Evolutionary conservation across 148 eudicot species (phyloP).

Genomic region (Fagopyrum esculentum): DNA sequence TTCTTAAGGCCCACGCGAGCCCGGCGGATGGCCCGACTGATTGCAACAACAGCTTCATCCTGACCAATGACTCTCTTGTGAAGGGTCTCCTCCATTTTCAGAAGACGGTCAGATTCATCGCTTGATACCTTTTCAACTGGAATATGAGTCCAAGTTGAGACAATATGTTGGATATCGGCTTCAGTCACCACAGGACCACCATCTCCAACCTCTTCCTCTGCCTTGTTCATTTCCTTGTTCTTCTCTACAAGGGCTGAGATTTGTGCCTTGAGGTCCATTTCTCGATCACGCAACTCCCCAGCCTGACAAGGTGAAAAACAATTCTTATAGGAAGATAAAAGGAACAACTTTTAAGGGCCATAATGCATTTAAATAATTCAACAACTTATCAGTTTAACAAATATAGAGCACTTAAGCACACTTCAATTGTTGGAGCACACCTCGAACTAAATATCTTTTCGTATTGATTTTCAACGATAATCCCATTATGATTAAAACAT

Average conservation of each 20-base stretch:
- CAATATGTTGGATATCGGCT: conserved; percentile 16
- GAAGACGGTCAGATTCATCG: conserved; percentile 22
- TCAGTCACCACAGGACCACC: conserved; percentile 19
- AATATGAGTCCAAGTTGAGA: conserved; percentile 21
- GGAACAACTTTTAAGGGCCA: no score
- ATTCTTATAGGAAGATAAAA: neutral
- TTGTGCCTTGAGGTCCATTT: conserved; percentile 38
- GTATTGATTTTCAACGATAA: no score
- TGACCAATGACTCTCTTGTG: conserved; percentile 21
- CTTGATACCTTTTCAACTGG: conserved; percentile 21
- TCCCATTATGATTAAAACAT: no score
- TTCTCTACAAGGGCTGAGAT: conserved; percentile 30
- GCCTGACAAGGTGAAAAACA: conserved; percentile 20
- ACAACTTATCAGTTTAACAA: no score
- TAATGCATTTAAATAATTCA: no score
- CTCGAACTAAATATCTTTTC: no score
- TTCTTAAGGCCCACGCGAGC: conserved; percentile 26
- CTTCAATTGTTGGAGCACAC: no score
- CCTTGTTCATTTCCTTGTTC: conserved; percentile 50
- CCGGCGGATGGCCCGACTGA: conserved; percentile 23
- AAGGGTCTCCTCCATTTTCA: conserved; percentile 20
- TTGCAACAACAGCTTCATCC: conserved; percentile 21
- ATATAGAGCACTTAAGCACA: no score
- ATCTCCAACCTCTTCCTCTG: conserved; percentile 33
- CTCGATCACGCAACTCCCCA: conserved; percentile 39